Conservation (phyloP, 371 early-diverging fungal genomes). For the Encephalitozoon cuniculi region DNA sequence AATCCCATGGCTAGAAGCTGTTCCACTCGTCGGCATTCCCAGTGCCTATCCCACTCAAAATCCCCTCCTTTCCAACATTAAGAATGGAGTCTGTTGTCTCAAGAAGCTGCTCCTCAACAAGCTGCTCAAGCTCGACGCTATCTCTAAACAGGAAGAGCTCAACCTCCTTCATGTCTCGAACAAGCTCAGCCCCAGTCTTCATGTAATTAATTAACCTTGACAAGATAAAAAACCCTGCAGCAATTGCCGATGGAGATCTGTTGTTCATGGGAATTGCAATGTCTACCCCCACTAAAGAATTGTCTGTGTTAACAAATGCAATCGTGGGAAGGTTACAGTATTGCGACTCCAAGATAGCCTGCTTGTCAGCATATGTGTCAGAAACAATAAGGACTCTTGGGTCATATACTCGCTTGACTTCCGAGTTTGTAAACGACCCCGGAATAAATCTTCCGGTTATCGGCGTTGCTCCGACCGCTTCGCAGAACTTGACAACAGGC, state of each 20-base stretch:
- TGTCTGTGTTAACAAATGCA: conserved; percentile 91
- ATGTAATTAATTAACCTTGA: conserved; percentile 91
- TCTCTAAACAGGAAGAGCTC: conserved; percentile 61
- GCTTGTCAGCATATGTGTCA: conserved; percentile 92
- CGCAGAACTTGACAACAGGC: conserved; percentile 91
- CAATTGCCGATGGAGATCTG: conserved; percentile 89
- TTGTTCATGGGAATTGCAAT: conserved; percentile 99
- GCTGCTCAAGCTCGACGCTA: conserved; percentile 59
- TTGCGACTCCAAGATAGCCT: conserved; percentile 91
- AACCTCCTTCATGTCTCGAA: conserved; percentile 55
- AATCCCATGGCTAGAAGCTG: background rate
- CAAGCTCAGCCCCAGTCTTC: conserved; percentile 66
- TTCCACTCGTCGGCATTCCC: conserved; percentile 25
- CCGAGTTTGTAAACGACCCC: conserved; percentile 98
- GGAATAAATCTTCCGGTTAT: conserved; percentile 98
- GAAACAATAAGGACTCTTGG: conserved; percentile 89
- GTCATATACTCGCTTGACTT: conserved; percentile 91
- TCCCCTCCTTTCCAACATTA: background rate
- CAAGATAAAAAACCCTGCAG: conserved; percentile 86
- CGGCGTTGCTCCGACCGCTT: conserved; percentile 86
- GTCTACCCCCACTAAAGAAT: conserved; percentile 80
- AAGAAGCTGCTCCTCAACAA: conserved; percentile 52
- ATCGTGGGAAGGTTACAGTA: conserved; percentile 97
- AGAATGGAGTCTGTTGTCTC: conserved; percentile 22
- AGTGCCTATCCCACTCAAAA: conserved; percentile 13